Conservation (phyloP, 352 stramenopile species). For the Phytophthora brassicae region DNA sequence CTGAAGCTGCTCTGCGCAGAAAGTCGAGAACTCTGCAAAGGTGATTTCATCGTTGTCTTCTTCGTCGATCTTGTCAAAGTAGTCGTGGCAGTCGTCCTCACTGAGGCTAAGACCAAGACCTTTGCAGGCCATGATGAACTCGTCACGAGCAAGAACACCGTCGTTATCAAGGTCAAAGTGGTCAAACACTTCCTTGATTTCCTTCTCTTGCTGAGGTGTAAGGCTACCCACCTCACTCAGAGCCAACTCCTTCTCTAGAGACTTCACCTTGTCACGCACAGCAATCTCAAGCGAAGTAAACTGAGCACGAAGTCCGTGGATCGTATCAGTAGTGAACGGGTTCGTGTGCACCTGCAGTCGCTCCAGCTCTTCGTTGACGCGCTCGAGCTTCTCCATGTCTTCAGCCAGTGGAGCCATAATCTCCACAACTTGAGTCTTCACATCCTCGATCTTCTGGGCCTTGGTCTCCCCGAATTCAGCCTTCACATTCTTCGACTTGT, state of each 20-base stretch:
- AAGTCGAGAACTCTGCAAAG: slow-evolving; percentile 85
- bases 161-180: slow-evolving; percentile 90
- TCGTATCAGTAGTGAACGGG: slow-evolving; percentile 89
- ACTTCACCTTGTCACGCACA: slow-evolving; percentile 84
- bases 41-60: slow-evolving; percentile 85
- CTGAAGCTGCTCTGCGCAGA: slow-evolving; percentile 89
- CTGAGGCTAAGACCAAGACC: slow-evolving; percentile 83
- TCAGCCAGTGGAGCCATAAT: slow-evolving; percentile 55
- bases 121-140: slow-evolving; percentile 92
- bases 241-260: slow-evolving; percentile 88
- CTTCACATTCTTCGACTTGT: slow-evolving; percentile 23
- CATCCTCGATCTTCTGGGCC: slow-evolving; percentile 24
- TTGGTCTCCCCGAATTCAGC: slow-evolving; percentile 22
- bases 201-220: slow-evolving; percentile 76
- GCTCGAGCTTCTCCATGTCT: slow-evolving; percentile 85
- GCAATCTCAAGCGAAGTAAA: slow-evolving; percentile 82
- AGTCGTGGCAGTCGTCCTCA: slow-evolving; percentile 87
- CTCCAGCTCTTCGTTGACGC: slow-evolving; percentile 83
- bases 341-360: slow-evolving; percentile 87
- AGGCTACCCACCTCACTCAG: slow-evolving; percentile 84
- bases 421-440: slow-evolving; percentile 31
- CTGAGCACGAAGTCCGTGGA: slow-evolving; percentile 83
- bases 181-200: slow-evolving; percentile 91
- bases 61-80: slow-evolving; percentile 87
- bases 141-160: slow-evolving; percentile 79